Conservation (phyloP, 192 early-diverging fungal species). For the Coemansia sp. region DNA sequence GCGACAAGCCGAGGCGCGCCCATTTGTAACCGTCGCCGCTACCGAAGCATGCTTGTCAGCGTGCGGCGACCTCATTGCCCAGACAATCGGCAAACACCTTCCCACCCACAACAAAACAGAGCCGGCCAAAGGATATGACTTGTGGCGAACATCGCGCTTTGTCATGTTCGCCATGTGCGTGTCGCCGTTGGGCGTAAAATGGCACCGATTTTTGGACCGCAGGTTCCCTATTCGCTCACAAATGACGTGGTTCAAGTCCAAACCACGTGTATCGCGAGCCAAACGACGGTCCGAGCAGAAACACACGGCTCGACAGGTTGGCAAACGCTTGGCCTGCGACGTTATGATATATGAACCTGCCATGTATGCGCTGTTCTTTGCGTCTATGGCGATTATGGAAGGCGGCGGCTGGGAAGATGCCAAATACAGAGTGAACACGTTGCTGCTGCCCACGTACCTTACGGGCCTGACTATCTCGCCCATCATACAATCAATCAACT, state of each 20-base stretch:
- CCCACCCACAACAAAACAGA: background rate
- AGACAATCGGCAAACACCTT: slow-evolving; percentile 39
- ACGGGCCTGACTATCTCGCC: slow-evolving; percentile 64
- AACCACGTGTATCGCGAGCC: slow-evolving; percentile 5
- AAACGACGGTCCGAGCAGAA: slow-evolving; percentile 33
- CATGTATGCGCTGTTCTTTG: slow-evolving; percentile 49
- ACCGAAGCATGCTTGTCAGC: slow-evolving; percentile 53
- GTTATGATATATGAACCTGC: slow-evolving; percentile 44
- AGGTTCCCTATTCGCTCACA: slow-evolving; percentile 52
- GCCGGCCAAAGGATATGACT: slow-evolving; percentile 31
- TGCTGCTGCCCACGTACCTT: slow-evolving; percentile 45
- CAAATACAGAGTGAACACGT: slow-evolving; percentile 23
- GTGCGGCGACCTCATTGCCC: slow-evolving; percentile 53
- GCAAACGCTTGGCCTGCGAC: slow-evolving; percentile 44
- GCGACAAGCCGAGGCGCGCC: slow-evolving; percentile 52
- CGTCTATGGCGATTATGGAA: slow-evolving; percentile 51
- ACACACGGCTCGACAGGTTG: slow-evolving; percentile 36
- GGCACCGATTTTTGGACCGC: slow-evolving; percentile 52
- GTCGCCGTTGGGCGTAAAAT: slow-evolving; percentile 50
- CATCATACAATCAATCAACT: slow-evolving; percentile 73
- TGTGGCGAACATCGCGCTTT: slow-evolving; percentile 46
- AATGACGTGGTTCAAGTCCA: slow-evolving; percentile 45
- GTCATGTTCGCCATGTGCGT: slow-evolving; percentile 45
- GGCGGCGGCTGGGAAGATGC: slow-evolving; percentile 37
- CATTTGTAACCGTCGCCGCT: slow-evolving; percentile 49